Conservation (phyloP, 306 rosid species). For the Vigna trinervia region DNA sequence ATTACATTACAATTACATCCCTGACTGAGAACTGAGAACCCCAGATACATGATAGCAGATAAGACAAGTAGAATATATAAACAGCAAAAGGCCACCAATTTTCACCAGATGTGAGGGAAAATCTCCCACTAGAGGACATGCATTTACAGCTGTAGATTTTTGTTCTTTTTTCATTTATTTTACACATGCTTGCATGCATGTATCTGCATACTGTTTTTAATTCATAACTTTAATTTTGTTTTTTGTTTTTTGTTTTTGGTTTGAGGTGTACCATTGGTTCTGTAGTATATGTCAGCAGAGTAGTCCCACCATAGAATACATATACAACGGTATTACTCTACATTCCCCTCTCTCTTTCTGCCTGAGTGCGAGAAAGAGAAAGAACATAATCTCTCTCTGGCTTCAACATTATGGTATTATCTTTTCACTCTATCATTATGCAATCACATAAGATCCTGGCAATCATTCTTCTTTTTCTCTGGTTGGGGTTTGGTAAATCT, state of each 20-base stretch:
- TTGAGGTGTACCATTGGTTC: constrained; percentile 27
- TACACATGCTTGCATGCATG: not conserved
- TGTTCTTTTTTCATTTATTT: constrained; percentile 1
- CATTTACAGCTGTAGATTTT: constrained; percentile 66
- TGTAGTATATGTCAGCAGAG: constrained; percentile 49
- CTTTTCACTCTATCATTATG: constrained; percentile 46
- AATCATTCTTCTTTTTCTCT: constrained; percentile 37
- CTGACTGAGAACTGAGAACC: constrained; percentile 31
- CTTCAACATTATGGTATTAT: constrained; percentile 38
- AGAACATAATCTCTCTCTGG: constrained; percentile 20
- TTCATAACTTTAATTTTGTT: not conserved
- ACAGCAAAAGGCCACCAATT: constrained; percentile 51
- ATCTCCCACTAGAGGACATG: constrained; percentile 52
- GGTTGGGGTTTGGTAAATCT: constrained; percentile 12
- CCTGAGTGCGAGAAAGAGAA: constrained; percentile 38
- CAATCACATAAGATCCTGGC: constrained; percentile 48
- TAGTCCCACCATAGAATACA: constrained; percentile 44
- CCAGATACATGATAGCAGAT: constrained; percentile 40
- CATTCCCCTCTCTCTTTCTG: constrained; percentile 18
- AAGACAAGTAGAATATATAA: constrained; percentile 55
- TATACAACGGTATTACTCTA: constrained; percentile 47
- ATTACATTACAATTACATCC: constrained; percentile 43
- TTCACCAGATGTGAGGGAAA: constrained; percentile 43
- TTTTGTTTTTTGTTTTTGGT: not conserved
- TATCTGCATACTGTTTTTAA: not conserved